These are phyloP conservation scores for Hypoxylon sp. DNA, from an alignment of 2,329 filamentous ascomycete species.

Conservation along the genomic window DNA sequence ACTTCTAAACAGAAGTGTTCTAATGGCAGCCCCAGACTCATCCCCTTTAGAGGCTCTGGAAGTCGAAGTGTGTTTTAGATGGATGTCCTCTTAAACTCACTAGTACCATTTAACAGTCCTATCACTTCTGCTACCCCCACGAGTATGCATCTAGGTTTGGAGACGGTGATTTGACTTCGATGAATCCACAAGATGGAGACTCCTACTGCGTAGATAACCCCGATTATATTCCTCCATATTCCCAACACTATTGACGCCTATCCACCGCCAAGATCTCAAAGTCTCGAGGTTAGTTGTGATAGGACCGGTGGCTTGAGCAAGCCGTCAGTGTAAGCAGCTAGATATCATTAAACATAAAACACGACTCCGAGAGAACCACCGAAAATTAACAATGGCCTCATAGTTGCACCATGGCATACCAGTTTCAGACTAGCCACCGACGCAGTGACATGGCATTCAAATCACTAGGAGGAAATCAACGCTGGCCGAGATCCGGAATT, in stretches of 20 bases:
- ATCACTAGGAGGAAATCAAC: not conserved
- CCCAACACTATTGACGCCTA: constrained; percentile 16
- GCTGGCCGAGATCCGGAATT: constrained; percentile 15
- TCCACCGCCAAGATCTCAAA: constrained; percentile 10
- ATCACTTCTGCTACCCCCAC: constrained; percentile 9
- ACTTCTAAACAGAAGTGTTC: not conserved
- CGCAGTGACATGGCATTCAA: not conserved
- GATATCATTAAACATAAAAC: constrained; percentile 12
- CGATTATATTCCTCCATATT: constrained; percentile 4
- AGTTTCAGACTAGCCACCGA: constrained; percentile 1
- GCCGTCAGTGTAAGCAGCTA: constrained; percentile 1
- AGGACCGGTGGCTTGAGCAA: constrained; percentile 13
- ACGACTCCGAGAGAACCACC: constrained; percentile 13
- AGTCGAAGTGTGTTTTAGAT: not conserved
- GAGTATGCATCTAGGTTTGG: not conserved
- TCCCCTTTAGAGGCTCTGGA: not conserved
- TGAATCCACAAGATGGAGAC: constrained; percentile 4
- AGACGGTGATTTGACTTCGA: constrained; percentile 9
- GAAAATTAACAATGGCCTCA: constrained; percentile 18
- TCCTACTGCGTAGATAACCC: not conserved
- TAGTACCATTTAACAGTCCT: not conserved
- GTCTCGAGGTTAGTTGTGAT: constrained; percentile 10
- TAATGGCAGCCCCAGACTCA: constrained; percentile 3
- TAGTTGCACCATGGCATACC: not conserved
- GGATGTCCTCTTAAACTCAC: not conserved